Evolutionary conservation across 208 protist genomes (phyloP).

Genomic region (Tritrichomonas foetus): DNA sequence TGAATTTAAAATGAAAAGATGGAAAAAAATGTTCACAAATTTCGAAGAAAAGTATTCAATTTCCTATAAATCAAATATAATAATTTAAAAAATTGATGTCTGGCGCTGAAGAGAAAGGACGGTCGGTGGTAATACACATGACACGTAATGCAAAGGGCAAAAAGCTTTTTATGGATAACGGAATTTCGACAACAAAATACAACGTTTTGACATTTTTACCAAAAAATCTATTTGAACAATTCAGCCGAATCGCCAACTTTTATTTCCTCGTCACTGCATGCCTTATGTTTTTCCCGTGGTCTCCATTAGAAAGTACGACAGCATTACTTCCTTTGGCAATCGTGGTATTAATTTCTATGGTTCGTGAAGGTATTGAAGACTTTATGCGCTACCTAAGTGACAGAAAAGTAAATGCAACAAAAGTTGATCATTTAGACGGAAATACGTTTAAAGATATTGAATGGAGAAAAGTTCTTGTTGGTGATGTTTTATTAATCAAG

Average conservation of each 20-base stretch:
- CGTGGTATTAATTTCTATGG: not conserved
- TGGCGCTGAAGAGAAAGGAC: too few relatives aligned
- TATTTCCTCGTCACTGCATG: slow-evolving; percentile 43
- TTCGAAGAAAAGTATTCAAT: too few relatives aligned
- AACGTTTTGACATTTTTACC: slow-evolving; percentile 55
- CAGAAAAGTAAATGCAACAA: not conserved
- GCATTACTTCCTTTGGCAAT: not conserved
- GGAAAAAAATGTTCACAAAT: too few relatives aligned
- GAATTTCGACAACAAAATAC: slow-evolving; percentile 53
- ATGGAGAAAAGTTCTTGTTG: slow-evolving; percentile 62
- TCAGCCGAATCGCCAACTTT: slow-evolving; percentile 34
- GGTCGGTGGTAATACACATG: not conserved
- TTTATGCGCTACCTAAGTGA: not conserved
- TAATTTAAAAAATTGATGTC: too few relatives aligned
- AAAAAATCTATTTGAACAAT: slow-evolving; percentile 48
- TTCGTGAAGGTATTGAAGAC: slow-evolving; percentile 46
- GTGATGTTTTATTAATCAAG: slow-evolving; percentile 57
- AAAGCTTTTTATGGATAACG: slow-evolving; percentile 45
- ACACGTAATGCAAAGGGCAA: not conserved
- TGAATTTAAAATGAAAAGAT: too few relatives aligned
- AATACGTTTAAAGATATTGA: slow-evolving; percentile 50
- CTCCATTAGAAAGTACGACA: not conserved
- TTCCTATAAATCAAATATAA: too few relatives aligned
- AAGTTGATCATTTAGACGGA: not conserved
- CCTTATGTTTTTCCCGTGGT: not conserved